Evolutionary conservation across 2,329 filamentous ascomycete species (phyloP), one percentile per base, ranked within the genome.

Genomic region (Fusarium odoratissimum): DNA sequence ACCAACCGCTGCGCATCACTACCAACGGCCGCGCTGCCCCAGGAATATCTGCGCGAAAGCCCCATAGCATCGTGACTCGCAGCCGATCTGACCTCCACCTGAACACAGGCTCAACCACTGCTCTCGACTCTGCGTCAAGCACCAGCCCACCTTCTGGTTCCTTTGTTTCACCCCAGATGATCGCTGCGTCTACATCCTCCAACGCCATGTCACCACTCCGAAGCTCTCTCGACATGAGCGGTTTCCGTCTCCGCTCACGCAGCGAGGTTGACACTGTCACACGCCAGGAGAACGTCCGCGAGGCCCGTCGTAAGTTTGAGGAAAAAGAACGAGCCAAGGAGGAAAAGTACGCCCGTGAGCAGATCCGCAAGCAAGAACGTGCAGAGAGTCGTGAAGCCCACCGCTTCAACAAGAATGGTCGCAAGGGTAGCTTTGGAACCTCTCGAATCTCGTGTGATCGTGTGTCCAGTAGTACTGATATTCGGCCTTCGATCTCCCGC

Each of bases 231-330:
- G 90, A 92, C 59, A 82, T 84, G 78, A 78, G 83, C 65, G 85
- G 85, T 30, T 91, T 91, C 72, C 89, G 90, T 56, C 80, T 91
- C 9, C 88, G 90, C 70, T 88, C 87, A 54, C 87, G 88, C 68
- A 90, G 89, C 44, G 89, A 91, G 71, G 82, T 90, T 21, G 88
- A 90, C 76, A 85, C 87, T 10, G 84, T 82, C 17, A 84, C 84
- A 2, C 87, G 88, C 33, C 83, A 86, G 56, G 88, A 90, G 68
- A 87, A 89, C 45, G 87, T 92, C 38, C 86, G 88, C 48, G 86
- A 88, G 75, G 90, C 89, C 8, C 89, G 90, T 59, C 88, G 88
- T 74, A 90, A 88, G 76, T 91, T 91, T 69, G 86, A 90, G 76
- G 87, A 90, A 77, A 89, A 88, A 77, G 89, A 92, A 79, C 84